Evolutionary conservation across 2,329 filamentous ascomycete species (phyloP).

Genomic region (Bipolaris cookei): DNA sequence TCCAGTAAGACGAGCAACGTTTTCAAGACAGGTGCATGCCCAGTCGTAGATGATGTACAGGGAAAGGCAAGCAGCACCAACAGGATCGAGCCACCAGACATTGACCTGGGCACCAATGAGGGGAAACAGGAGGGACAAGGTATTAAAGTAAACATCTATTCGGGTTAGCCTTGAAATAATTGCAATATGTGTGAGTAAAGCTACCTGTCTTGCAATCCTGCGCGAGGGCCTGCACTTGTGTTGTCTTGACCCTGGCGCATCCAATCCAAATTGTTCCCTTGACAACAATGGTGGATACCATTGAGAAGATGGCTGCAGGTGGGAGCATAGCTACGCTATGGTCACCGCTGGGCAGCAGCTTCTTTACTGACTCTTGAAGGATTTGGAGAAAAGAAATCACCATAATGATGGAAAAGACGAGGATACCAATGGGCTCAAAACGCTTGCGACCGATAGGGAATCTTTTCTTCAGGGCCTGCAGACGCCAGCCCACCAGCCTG

Average conservation of each 20-base stretch:
- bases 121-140: constrained; percentile 67
- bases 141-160: constrained; percentile 69
- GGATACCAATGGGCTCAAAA: constrained; percentile 66
- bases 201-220: constrained; percentile 63
- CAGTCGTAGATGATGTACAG: constrained; percentile 74
- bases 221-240: constrained; percentile 67
- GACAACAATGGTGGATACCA: constrained; percentile 63
- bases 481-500: constrained; percentile 63
- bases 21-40: constrained; percentile 66
- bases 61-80: constrained; percentile 67
- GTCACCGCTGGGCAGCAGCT: constrained; percentile 59
- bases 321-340: constrained; percentile 59
- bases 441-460: constrained; percentile 62
- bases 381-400: constrained; percentile 68
- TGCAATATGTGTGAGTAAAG: no score
- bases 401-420: constrained; percentile 69
- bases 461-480: constrained; percentile 57
- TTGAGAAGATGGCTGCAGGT: constrained; percentile 61
- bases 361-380: constrained; percentile 64
- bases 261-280: constrained; percentile 68
- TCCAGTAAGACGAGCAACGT: constrained; percentile 65
- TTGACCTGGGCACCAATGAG: constrained; percentile 64
- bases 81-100: constrained; percentile 71
- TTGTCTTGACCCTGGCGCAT: constrained; percentile 66
- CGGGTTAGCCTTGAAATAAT: background rate